Percentiles rank a stretch among this genome's conserved stretches.
These are phyloP conservation scores for Macadamia integrifolia DNA, from an alignment of 164 flowering plant genomes.

Conservation along the genomic window DNA sequence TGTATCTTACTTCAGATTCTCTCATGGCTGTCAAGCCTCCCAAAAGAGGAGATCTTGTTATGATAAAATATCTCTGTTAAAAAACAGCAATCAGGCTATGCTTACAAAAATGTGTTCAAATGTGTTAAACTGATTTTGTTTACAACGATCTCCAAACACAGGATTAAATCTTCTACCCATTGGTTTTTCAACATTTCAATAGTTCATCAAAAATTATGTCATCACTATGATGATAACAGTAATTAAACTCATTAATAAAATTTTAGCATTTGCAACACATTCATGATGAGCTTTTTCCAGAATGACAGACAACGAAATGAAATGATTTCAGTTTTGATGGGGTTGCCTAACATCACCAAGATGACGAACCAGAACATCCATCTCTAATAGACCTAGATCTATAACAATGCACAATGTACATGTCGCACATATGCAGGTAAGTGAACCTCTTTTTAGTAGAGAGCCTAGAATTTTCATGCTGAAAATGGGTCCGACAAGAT, in stretches of 20 bases:
- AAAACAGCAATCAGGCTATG: background rate
- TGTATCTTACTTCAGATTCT: conserved; percentile 68
- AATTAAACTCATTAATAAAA: no score
- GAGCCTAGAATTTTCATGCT: background rate
- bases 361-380: background rate
- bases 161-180: no score
- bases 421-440: no score
- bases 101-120: background rate
- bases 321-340: no score
- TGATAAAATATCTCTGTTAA: conserved; percentile 74
- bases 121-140: background rate
- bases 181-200: no score
- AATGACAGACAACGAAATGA: no score
- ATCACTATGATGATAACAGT: no score
- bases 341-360: no score
- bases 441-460: background rate
- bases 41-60: conserved; percentile 70
- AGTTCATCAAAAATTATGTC: no score
- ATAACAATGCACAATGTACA: background rate
- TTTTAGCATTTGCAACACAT: no score
- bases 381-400: background rate
- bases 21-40: conserved; percentile 79
- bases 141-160: background rate
- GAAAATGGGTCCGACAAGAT: background rate
- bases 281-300: no score